Base-by-base conservation (phyloP, 805 yeast genomes). In the Isabelozyma heimii region DNA sequence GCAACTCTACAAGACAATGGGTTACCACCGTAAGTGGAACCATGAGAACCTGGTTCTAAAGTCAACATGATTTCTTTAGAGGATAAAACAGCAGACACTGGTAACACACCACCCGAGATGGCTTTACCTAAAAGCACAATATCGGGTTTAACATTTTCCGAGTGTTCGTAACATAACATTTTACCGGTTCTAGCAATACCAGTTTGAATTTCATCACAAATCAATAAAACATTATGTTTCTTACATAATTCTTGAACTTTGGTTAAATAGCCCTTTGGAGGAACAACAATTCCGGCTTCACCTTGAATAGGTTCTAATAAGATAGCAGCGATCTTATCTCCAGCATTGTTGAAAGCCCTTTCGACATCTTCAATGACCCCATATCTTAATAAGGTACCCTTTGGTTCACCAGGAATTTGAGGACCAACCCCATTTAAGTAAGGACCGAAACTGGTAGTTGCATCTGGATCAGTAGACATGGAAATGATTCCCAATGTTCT, bases 181-280 rank as follows among this genome's bases (percentile, higher is more conserved):
- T 88, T 89, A 63, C 98, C 98, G 27, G 98, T 92, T 79, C 98
- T 86, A 44, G 96, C 98, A 66, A 92, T 83, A 71, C 98, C 98
- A 24, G 98, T 91, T 75, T 92, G 98, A 66, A 92, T 90, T 77
- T 92, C 98, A 67, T 92, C 98, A 65, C 96, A 90, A 70, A 92
- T 91, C 61, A 92, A 81, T 65, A 92, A 76, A 33, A 89, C 91
- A 61, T 92, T 91, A 79, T 91, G 77, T 70, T 90, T 73, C 60
- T 82, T 82, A 75, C 97, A 90, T 53, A 90, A 76, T 47, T 72
- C 83, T 56, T 81, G 81, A 30, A 91, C 97, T 59, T 77, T 73
- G 46, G 83, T 70, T 57, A 92, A 79, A 74, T 91, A 92, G 60
- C 82, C 95, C 44, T 66, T 72, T 56, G 94, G 94, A 47, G 98